Evolutionary conservation across 768 basidiomycete genomes (phyloP).

Genomic region (Hortiboletus flavorubellus): DNA sequence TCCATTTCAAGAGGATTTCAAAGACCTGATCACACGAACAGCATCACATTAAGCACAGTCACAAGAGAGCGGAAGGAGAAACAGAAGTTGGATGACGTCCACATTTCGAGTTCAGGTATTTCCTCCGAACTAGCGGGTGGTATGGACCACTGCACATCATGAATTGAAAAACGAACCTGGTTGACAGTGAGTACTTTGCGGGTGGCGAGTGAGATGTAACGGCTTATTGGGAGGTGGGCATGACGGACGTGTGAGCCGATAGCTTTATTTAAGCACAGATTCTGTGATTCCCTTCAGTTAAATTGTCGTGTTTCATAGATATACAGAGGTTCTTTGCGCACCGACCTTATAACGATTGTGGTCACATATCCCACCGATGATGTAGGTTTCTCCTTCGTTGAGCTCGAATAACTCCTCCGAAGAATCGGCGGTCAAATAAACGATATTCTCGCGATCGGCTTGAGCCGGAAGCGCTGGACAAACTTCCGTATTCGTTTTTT

Average conservation of each 20-base stretch:
- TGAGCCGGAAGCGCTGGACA: constrained; percentile 1
- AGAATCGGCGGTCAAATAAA: constrained; percentile 96
- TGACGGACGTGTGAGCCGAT: constrained; percentile 68
- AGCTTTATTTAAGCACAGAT: constrained; percentile 87
- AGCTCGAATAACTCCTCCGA: constrained; percentile 82
- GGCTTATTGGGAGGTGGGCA: constrained; percentile 93
- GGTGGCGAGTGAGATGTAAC: constrained; percentile 80
- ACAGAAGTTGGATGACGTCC: not conserved
- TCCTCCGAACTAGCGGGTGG: not conserved
- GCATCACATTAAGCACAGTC: not conserved
- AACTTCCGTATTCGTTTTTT: constrained; percentile 2
- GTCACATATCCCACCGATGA: constrained; percentile 95
- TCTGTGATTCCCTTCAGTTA: constrained; percentile 44
- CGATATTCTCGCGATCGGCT: constrained; percentile 48
- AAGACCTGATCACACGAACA: constrained; percentile 48
- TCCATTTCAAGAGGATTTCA: constrained; percentile 88
- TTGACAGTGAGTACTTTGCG: constrained; percentile 98
- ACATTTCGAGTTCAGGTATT: not conserved
- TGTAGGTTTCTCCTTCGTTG: constrained; percentile 80
- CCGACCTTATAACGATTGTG: constrained; percentile 92
- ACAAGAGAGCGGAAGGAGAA: not conserved
- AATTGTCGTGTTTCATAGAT: not conserved
- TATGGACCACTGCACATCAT: not conserved
- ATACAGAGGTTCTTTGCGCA: not conserved
- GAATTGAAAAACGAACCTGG: constrained; percentile 46